These are phyloP conservation scores for Cyberlindnera americana DNA, from an alignment of 805 yeast species.

Conservation along the genomic window DNA sequence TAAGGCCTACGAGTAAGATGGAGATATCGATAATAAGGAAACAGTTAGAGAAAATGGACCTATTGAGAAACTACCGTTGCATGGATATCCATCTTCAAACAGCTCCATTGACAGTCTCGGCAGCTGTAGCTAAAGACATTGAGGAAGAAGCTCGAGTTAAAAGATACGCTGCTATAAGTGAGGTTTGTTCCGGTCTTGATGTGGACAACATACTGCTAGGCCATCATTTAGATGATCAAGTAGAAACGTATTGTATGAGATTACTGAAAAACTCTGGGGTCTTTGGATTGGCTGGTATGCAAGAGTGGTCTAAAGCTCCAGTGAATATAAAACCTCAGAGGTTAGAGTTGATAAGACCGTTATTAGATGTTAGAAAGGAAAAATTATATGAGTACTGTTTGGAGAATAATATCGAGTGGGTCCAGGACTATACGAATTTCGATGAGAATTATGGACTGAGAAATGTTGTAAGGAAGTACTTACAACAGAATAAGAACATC, in stretches of 20 bases:
- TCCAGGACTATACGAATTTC: conserved; percentile 65
- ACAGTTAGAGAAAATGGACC: conserved; percentile 16
- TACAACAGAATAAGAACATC: conserved; percentile 17
- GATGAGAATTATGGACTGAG: conserved; percentile 47
- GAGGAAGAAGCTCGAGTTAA: conserved; percentile 59
- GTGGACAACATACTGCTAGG: conserved; percentile 50
- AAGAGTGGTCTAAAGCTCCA: conserved; percentile 21
- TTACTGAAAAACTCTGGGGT: conserved; percentile 41
- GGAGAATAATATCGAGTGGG: conserved; percentile 46
- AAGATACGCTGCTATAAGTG: conserved; percentile 44
- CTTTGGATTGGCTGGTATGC: conserved; percentile 62
- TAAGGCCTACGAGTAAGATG: conserved; percentile 36
- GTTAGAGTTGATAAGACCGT: conserved; percentile 45
- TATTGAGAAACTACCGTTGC: conserved; percentile 28
- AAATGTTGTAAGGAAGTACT: conserved; percentile 46
- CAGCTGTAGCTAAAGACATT: conserved; percentile 29
- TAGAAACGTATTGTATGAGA: conserved; percentile 65
- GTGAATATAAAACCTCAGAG: conserved; percentile 13
- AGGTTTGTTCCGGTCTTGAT: conserved; percentile 35
- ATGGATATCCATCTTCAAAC: conserved; percentile 22
- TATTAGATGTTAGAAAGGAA: conserved; percentile 43
- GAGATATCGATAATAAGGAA: conserved; percentile 25
- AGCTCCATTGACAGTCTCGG: conserved; percentile 4
- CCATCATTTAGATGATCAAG: conserved; percentile 68
- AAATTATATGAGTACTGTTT: conserved; percentile 46